A percentile compares a stretch with the other conserved stretches of the same genome.
phyloP scores from a whole-genome alignment of 2,329 filamentous ascomycete genomes.

The Aspergillus amoenus region DNA sequence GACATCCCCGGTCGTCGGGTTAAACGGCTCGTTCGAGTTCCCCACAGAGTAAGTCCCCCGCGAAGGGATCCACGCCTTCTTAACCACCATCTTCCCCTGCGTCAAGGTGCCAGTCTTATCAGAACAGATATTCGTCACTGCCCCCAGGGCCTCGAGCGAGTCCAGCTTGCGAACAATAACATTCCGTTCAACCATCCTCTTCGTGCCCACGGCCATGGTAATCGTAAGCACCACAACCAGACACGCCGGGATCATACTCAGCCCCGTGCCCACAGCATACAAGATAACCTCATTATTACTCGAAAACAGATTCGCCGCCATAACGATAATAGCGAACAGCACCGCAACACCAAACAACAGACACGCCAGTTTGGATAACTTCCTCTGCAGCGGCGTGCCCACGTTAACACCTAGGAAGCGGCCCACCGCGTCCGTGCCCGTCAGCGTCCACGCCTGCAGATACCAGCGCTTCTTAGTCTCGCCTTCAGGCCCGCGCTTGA shows the following conservation, averaged over 20 bases:
- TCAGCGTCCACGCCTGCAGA: slow-evolving; percentile 52
- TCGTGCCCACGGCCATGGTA: slow-evolving; percentile 64
- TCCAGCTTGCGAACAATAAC: slow-evolving; percentile 60
- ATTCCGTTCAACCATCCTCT: slow-evolving; percentile 56
- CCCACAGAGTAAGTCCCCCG: slow-evolving; percentile 59
- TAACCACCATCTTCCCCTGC: slow-evolving; percentile 64
- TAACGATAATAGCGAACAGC: slow-evolving; percentile 67
- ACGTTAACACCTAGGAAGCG: slow-evolving; percentile 67
- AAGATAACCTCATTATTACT: slow-evolving; percentile 61
- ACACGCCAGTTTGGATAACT: slow-evolving; percentile 66
- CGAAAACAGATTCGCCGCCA: slow-evolving; percentile 61
- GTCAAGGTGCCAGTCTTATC: slow-evolving; percentile 63
- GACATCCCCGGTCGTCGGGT: slow-evolving; percentile 55
- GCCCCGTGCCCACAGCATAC: slow-evolving; percentile 59
- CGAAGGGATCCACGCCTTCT: slow-evolving; percentile 59
- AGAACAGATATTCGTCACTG: slow-evolving; percentile 59
- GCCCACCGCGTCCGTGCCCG: slow-evolving; percentile 58
- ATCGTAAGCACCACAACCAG: slow-evolving; percentile 67
- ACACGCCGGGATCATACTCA: slow-evolving; percentile 63
- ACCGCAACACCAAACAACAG: slow-evolving; percentile 67
- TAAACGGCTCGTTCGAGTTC: slow-evolving; percentile 55
- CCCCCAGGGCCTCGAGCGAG: slow-evolving; percentile 61
- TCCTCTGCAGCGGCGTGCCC: slow-evolving; percentile 69
- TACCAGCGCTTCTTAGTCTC: slow-evolving; percentile 55
- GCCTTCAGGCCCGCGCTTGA: slow-evolving; percentile 53